These are phyloP conservation scores for Nitzschia inconspicua DNA, from an alignment of 108 stramenopile species.

Conservation along the genomic window DNA sequence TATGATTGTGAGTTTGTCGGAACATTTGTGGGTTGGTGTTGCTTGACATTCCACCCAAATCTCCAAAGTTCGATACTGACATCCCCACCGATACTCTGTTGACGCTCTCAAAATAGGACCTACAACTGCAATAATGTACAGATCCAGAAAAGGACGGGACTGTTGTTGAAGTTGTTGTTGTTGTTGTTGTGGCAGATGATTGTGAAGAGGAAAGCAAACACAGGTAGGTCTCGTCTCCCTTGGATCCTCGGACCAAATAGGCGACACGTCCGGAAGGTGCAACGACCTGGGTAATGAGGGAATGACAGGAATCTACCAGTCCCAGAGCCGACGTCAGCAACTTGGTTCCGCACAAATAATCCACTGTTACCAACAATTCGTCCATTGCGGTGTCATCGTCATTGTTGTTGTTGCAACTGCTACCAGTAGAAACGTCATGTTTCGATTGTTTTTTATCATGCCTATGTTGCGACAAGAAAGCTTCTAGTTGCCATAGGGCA, in stretches of 20 bases:
- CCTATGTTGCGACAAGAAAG: no score
- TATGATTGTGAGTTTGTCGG: no score
- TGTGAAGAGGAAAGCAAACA: not conserved
- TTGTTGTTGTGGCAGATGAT: not conserved
- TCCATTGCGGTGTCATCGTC: not conserved
- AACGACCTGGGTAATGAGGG: not conserved
- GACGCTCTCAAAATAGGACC: conserved; percentile 10
- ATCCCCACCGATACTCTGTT: not conserved
- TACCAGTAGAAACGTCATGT: no score
- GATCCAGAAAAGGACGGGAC: not conserved
- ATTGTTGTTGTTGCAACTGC: no score
- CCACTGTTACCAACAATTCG: not conserved
- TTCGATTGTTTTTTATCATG: no score
- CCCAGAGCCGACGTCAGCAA: not conserved
- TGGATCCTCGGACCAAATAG: not conserved
- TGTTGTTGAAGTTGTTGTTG: not conserved
- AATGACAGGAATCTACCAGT: not conserved
- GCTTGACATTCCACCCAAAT: not conserved
- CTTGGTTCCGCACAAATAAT: conserved; percentile 2
- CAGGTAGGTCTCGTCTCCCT: conserved; percentile 1
- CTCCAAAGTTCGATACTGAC: not conserved
- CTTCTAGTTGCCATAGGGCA: no score
- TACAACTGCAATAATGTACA: conserved; percentile 5
- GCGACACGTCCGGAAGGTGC: conserved; percentile 8
- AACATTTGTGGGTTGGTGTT: no score